These are phyloP conservation scores for Dendrocalamus latiflorus DNA, from an alignment of 202 grass and related monocot species.

Conservation along the genomic window DNA sequence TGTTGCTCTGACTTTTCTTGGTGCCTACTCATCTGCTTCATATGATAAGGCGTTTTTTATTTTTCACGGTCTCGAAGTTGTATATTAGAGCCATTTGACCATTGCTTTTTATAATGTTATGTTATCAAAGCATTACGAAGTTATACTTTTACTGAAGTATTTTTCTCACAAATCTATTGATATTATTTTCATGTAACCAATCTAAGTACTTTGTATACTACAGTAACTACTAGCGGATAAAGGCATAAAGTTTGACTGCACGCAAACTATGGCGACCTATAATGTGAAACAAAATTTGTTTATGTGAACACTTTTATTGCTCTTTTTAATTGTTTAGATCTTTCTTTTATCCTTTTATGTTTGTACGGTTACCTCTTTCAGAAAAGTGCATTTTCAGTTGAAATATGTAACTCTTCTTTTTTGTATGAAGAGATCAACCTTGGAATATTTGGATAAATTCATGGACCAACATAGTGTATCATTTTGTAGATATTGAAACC, in stretches of 20 bases:
- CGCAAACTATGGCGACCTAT: background rate
- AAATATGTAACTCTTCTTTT: background rate
- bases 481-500: slow-evolving; percentile 74
- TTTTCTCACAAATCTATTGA: background rate
- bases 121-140: background rate
- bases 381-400: slow-evolving; percentile 6
- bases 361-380: background rate
- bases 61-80: background rate
- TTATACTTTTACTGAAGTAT: background rate
- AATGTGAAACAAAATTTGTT: slow-evolving; percentile 1
- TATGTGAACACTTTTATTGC: background rate
- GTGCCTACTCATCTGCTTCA: background rate
- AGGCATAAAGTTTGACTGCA: background rate
- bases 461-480: slow-evolving; percentile 16
- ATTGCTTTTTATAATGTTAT: background rate
- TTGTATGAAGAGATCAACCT: background rate
- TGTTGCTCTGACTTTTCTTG: background rate
- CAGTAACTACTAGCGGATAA: background rate
- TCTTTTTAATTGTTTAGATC: background rate
- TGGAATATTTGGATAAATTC: slow-evolving; percentile 25
- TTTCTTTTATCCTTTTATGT: background rate
- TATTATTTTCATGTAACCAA: background rate
- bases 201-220: slow-evolving; percentile 1
- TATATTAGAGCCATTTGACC: background rate
- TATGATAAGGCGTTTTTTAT: background rate